phyloP scores from a whole-genome alignment of 306 rosid species.

The Gastrolobium villosum region DNA sequence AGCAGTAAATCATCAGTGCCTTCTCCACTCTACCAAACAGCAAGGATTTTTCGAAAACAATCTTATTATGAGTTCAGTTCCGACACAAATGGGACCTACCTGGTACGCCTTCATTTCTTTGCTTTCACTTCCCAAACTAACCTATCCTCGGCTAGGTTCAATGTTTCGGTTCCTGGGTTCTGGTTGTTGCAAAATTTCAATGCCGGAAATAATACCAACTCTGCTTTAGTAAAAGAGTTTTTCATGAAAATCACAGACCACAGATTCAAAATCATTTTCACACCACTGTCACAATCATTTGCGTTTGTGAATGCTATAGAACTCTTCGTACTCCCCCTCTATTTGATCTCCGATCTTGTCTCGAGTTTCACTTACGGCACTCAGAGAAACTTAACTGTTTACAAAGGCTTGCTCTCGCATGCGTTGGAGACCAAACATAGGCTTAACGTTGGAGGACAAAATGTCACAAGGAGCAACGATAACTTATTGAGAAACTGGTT shows the following conservation, averaged over 20 bases:
- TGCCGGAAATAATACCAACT: not conserved
- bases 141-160: constrained; percentile 54
- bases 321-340: constrained; percentile 48
- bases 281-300: constrained; percentile 34
- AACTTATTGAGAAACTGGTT: constrained; percentile 51
- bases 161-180: constrained; percentile 49
- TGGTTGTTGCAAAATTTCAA: constrained; percentile 36
- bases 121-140: constrained; percentile 44
- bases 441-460: constrained; percentile 52
- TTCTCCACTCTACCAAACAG: constrained; percentile 48
- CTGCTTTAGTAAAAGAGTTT: constrained; percentile 46
- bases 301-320: constrained; percentile 70
- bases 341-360: rapidly evolving
- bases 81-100: constrained; percentile 23
- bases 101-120: constrained; percentile 66
- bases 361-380: not conserved
- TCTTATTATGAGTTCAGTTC: constrained; percentile 38
- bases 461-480: not conserved
- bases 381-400: rapidly evolving
- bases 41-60: constrained; percentile 21
- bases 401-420: constrained; percentile 19
- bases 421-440: constrained; percentile 45
- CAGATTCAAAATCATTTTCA: constrained; percentile 43
- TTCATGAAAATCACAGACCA: not conserved
- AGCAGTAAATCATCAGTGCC: not conserved